Evolutionary conservation across 2,329 filamentous ascomycete genomes (phyloP).

Genomic region (Rhynchosporium secalis): DNA sequence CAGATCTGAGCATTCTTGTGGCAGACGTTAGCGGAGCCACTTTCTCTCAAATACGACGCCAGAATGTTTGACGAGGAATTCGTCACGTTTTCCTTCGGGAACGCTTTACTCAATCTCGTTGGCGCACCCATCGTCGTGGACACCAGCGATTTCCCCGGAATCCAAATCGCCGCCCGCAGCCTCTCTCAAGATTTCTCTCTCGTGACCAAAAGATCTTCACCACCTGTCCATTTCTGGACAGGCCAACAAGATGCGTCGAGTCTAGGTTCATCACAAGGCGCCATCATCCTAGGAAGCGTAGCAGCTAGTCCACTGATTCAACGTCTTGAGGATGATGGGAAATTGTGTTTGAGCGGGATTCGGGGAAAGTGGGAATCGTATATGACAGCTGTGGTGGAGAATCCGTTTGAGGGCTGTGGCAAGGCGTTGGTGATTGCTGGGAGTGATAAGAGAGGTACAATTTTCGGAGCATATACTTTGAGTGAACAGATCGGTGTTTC

Average conservation of each 20-base stretch:
- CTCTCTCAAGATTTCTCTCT: conserved; percentile 67
- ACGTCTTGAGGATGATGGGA: conserved; percentile 51
- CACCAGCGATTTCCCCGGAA: conserved; percentile 60
- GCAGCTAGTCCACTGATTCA: conserved; percentile 63
- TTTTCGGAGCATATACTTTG: conserved; percentile 64
- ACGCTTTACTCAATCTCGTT: conserved; percentile 12
- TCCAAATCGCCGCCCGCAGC: conserved; percentile 64
- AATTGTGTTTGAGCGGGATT: conserved; percentile 57
- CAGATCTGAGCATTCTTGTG: neutral
- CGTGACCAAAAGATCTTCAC: conserved; percentile 58
- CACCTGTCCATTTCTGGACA: conserved; percentile 6
- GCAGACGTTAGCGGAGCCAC: neutral
- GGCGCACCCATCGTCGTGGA: conserved; percentile 54
- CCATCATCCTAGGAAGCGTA: conserved; percentile 65
- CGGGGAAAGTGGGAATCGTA: conserved; percentile 70
- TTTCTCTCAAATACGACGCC: conserved; percentile 49
- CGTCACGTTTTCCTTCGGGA: conserved; percentile 2
- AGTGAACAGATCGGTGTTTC: conserved; percentile 64
- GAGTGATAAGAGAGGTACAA: conserved; percentile 63
- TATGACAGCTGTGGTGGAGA: conserved; percentile 53
- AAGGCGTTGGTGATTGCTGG: conserved; percentile 65
- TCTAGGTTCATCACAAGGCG: conserved; percentile 35
- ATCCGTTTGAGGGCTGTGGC: conserved; percentile 54
- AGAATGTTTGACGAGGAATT: conserved; percentile 21
- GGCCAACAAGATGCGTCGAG: conserved; percentile 4